phyloP scores from a whole-genome alignment of 306 rosid genomes.

The Quercus agrifolia region DNA sequence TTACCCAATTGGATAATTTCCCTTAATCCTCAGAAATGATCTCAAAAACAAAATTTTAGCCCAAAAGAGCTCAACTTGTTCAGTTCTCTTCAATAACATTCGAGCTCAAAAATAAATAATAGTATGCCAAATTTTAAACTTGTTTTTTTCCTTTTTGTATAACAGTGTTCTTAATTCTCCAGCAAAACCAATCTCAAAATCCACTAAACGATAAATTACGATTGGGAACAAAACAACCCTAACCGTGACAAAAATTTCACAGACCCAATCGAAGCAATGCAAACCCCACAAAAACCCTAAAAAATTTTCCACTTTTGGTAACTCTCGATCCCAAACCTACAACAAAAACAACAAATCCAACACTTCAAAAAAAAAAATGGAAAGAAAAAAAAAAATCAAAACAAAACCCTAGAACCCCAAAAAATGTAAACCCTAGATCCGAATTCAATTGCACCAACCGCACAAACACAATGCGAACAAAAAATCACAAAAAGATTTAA shows the following conservation, averaged over 20 bases:
- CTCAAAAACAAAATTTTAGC: neutral
- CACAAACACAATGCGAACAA: conserved; percentile 11
- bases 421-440: conserved; percentile 55
- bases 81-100: conserved; percentile 12
- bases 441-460: conserved; percentile 21
- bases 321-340: too few species aligned
- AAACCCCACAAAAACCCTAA: conserved; percentile 1
- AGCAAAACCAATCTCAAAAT: neutral
- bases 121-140: conserved; percentile 11
- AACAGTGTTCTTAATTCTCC: conserved; percentile 3
- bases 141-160: neutral
- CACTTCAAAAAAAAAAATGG: conserved; percentile 2
- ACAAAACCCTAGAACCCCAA: conserved; percentile 39
- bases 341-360: neutral
- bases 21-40: neutral
- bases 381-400: conserved; percentile 2
- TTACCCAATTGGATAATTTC: conserved; percentile 20
- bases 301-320: neutral
- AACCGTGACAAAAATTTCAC: neutral
- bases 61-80: conserved; percentile 4
- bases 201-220: neutral
- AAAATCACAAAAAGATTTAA: too few species aligned
- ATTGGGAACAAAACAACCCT: neutral
- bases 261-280: conserved; percentile 18
- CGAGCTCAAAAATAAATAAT: neutral